Evolutionary conservation across 768 basidiomycete species (phyloP).

Genomic region (Porphyrellus cyaneotinctus): DNA sequence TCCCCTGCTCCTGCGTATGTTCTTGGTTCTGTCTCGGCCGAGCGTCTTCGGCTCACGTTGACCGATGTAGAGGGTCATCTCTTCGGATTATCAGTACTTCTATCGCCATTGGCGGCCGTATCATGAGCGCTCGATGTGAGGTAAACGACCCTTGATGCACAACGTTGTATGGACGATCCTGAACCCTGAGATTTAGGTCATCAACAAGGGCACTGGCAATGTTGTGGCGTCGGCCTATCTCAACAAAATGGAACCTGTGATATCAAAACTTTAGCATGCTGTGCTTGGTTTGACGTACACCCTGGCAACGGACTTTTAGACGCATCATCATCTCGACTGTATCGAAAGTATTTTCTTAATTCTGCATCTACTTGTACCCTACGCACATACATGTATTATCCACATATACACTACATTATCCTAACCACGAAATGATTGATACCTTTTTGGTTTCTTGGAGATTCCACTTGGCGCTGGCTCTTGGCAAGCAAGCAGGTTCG

Average conservation of each 20-base stretch:
- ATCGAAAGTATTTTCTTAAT: slow-evolving; percentile 19
- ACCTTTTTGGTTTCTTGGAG: slow-evolving; percentile 8
- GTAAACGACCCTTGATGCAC: slow-evolving; percentile 33
- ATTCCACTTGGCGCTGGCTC: neutral
- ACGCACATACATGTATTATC: slow-evolving; percentile 21
- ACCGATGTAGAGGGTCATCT: slow-evolving; percentile 46
- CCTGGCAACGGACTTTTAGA: slow-evolving; percentile 16
- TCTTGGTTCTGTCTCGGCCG: neutral
- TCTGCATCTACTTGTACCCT: slow-evolving; percentile 17
- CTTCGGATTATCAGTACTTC: slow-evolving; percentile 61
- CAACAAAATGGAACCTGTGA: slow-evolving; percentile 67
- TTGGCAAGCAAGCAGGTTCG: neutral
- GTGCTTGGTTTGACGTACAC: slow-evolving; percentile 4
- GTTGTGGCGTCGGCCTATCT: slow-evolving; percentile 63
- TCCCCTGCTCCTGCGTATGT: slow-evolving; percentile 62
- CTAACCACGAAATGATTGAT: slow-evolving; percentile 1
- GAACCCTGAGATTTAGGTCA: slow-evolving; percentile 38
- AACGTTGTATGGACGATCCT: neutral
- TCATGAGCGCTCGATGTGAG: slow-evolving; percentile 72
- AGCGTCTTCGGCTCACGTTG: slow-evolving; percentile 4
- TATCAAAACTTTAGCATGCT: slow-evolving; percentile 41
- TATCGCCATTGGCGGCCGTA: slow-evolving; percentile 60
- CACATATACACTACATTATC: slow-evolving; percentile 3
- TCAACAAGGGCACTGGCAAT: slow-evolving; percentile 55
- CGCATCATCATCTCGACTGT: slow-evolving; percentile 18